A percentile compares a stretch with the other conserved stretches of the same genome.
Evolutionary conservation across 306 rosid genomes (phyloP).

Genomic region (Pterocarpus macrocarpus): DNA sequence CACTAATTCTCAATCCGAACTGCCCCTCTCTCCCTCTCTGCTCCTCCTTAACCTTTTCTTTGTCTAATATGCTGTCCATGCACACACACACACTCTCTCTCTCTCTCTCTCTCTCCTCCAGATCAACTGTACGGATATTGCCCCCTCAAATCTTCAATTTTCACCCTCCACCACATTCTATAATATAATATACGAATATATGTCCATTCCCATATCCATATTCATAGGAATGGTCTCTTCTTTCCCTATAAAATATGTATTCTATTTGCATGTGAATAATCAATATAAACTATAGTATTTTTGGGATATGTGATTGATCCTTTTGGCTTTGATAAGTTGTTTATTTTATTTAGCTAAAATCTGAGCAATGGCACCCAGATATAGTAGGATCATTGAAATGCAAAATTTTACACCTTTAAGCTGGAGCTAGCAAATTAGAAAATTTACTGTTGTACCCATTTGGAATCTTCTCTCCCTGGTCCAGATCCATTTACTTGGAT

Average conservation of each 20-base stretch:
- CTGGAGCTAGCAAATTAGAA: conserved; percentile 4
- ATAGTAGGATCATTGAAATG: background rate
- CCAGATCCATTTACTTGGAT: conserved; percentile 53
- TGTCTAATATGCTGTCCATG: conserved; percentile 46
- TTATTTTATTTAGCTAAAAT: conserved; percentile 17
- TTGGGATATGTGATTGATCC: background rate
- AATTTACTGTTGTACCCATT: conserved; percentile 43
- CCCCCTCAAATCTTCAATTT: conserved; percentile 13
- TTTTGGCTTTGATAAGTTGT: background rate
- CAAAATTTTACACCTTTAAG: background rate
- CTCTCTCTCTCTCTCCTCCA: conserved; percentile 12
- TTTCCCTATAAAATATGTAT: no score
- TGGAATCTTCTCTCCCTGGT: conserved; percentile 54
- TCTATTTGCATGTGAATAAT: background rate
- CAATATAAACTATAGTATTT: background rate
- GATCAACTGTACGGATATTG: conserved; percentile 13
- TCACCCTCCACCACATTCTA: conserved; percentile 20
- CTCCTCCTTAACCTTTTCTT: conserved; percentile 39
- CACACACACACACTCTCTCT: background rate
- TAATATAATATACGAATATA: no score
- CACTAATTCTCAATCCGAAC: conserved; percentile 77
- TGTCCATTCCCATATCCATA: no score
- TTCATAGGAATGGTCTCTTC: no score
- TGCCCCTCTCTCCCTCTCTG: conserved; percentile 54
- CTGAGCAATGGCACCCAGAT: background rate